Evolutionary conservation across 1,284 basidiomycete genomes (phyloP).

Genomic region (Heterobasidion parviporum): DNA sequence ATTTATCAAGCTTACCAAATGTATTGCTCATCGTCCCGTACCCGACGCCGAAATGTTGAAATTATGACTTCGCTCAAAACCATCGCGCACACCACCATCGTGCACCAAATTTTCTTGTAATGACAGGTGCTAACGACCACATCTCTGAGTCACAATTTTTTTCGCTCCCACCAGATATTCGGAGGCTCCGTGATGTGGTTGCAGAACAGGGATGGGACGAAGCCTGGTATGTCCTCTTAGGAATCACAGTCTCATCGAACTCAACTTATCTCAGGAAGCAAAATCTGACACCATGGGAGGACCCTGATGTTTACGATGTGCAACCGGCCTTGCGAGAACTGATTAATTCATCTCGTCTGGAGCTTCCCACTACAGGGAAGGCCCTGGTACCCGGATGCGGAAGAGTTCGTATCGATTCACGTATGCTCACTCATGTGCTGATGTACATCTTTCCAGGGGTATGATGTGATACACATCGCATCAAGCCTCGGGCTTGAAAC

Average conservation of each 20-base stretch:
- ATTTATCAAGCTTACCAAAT: too few relatives aligned
- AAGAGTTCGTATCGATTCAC: not conserved
- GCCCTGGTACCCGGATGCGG: not conserved
- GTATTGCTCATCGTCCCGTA: too few relatives aligned
- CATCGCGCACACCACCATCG: too few relatives aligned
- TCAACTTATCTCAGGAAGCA: not conserved
- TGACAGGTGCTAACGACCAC: not conserved
- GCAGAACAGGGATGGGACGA: not conserved
- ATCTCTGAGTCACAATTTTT: too few relatives aligned
- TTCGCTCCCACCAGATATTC: too few relatives aligned
- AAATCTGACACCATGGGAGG: not conserved
- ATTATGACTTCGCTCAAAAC: too few relatives aligned
- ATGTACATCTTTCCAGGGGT: not conserved
- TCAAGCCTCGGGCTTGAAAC: not conserved
- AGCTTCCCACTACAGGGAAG: not conserved
- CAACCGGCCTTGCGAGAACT: not conserved
- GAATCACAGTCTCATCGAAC: not conserved
- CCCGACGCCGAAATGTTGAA: too few relatives aligned
- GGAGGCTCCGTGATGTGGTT: not conserved
- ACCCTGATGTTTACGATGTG: not conserved
- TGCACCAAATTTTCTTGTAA: not conserved
- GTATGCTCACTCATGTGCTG: not conserved
- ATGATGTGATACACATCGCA: not conserved
- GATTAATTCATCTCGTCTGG: not conserved
- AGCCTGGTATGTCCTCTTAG: not conserved